Conservation (phyloP, 2,329 filamentous ascomycete species). For the Diaporthe eres region DNA sequence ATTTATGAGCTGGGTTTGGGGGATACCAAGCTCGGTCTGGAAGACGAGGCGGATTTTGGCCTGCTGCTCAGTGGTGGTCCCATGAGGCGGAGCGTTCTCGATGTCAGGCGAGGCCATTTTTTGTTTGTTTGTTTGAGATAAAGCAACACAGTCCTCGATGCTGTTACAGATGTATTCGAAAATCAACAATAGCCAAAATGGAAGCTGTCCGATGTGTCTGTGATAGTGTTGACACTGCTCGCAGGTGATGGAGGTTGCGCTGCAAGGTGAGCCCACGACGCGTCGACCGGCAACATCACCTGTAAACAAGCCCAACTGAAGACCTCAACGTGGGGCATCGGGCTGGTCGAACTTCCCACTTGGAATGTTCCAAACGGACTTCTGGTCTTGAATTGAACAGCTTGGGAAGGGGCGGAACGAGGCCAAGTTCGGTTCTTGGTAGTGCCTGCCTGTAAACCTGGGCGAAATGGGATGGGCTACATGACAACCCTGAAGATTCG, state of each 20-base stretch:
- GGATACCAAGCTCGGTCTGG: neutral
- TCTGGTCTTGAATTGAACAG: neutral
- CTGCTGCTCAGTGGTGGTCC: neutral
- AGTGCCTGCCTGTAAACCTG: neutral
- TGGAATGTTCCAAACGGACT: neutral
- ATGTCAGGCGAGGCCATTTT: neutral
- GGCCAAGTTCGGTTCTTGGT: neutral
- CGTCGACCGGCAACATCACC: neutral
- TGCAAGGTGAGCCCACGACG: neutral
- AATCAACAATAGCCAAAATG: neutral
- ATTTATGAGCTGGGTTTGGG: neutral
- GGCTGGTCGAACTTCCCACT: neutral
- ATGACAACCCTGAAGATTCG: neutral
- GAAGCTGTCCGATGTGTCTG: neutral
- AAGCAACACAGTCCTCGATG: too few relatives aligned
- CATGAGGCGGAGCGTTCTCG: neutral
- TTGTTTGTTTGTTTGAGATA: too few relatives aligned
- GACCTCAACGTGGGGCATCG: neutral
- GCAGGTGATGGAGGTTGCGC: neutral
- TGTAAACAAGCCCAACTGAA: neutral
- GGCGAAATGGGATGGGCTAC: neutral
- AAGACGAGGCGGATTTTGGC: neutral
- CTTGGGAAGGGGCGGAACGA: neutral
- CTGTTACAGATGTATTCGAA: neutral
- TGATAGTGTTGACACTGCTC: too few relatives aligned